Base-by-base conservation (phyloP, 176 grass and related monocot species). In the Lolium multiflorum region DNA sequence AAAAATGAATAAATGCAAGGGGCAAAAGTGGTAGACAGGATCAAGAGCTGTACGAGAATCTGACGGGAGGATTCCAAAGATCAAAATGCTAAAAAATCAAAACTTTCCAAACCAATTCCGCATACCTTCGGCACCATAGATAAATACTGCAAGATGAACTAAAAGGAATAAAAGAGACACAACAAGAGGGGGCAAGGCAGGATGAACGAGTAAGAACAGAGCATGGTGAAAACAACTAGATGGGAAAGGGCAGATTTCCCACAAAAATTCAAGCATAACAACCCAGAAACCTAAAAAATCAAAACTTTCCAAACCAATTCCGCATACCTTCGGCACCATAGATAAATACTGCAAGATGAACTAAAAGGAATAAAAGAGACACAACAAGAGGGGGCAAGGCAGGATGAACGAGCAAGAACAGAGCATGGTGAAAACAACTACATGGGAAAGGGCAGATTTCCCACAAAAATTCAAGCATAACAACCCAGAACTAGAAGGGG, bases 1-100 rank as follows among this genome's bases (percentile, higher is more conserved):
- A 62, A 11, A 74, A 74, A 39, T 15, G 48, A 75, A 74, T 80
- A 81, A 81, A 88, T 87, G 81, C 81, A 74, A 59, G 37, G 17
- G 73, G 18, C 49, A 26, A 71, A 54, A 63, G 61, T 71, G 22
- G 63, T 73, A 77, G 35, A 24, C 24, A 46, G 65, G 57, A 79
- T 80, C 80, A 83, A 12, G 51, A 68, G 47, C 49, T 18, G 57
- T 59, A 72, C 46, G 0, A 90, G 63, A 74, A 57, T 39, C 13
- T 49, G 56, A 71, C 43, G 65, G 22, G 70, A 87, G 58, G 80
- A 80, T 83, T 61, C 49, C 20, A 35, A 79, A 83, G 31, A 79
- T 48, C 18, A 56, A 87, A 67, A 49, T 47, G 66, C 9, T 56
- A 11, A 79, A 81, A 79, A 55, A 65, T 35, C 31, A 35, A 35